Evolutionary conservation across 148 eudicot species (phyloP).

Genomic region (Rhododendron simsii): DNA sequence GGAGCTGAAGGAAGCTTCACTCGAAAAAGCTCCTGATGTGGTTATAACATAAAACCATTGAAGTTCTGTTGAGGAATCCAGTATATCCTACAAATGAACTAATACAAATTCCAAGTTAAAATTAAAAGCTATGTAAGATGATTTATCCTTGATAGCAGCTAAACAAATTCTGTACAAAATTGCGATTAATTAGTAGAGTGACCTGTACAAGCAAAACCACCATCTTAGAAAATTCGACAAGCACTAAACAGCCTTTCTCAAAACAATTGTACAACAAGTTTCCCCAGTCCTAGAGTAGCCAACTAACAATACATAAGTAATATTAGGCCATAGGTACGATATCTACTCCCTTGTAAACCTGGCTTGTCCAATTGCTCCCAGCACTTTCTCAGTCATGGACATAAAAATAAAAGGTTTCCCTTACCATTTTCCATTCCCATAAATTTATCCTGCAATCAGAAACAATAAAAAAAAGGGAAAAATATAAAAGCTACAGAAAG

Average conservation of each 20-base stretch:
- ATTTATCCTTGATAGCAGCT: neutral
- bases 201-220: slow-evolving; percentile 1
- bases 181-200: neutral
- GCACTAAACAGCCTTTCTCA: neutral
- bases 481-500: neutral
- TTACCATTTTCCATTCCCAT: neutral
- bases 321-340: neutral
- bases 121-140: neutral
- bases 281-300: neutral
- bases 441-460: neutral
- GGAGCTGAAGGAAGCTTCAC: neutral
- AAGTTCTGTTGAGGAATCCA: neutral
- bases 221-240: neutral
- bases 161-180: slow-evolving; percentile 1
- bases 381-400: neutral
- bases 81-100: neutral
- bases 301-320: neutral
- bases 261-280: neutral
- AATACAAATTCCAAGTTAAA: neutral
- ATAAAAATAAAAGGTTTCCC: neutral
- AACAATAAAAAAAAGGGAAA: no score
- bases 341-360: neutral
- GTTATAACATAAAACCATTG: neutral
- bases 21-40: neutral
- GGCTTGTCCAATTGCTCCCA: neutral